Percentiles rank a stretch among this genome's conserved stretches.
Conservation (phyloP, 768 basidiomycete species). For the Sporobolomyces phaffii region DNA sequence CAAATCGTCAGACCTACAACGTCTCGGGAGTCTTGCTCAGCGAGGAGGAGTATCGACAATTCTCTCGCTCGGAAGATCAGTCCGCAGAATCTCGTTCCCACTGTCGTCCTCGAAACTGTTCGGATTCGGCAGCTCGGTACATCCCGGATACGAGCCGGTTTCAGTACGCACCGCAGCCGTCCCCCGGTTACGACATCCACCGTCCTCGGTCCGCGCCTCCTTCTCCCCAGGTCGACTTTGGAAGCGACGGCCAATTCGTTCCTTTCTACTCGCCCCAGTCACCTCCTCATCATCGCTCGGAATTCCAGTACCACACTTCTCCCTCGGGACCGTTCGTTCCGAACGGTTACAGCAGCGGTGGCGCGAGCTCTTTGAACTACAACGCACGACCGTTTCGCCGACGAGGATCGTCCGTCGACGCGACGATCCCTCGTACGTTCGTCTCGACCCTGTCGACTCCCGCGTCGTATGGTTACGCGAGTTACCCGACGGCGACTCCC, state of each 20-base stretch:
- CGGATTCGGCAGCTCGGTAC: too few species aligned
- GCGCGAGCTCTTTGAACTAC: neutral
- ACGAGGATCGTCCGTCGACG: constrained; percentile 11
- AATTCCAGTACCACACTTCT: too few species aligned
- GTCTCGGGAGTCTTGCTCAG: constrained; percentile 23
- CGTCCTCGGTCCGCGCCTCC: constrained; percentile 9
- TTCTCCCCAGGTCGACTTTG: constrained; percentile 5
- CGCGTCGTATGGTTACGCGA: neutral
- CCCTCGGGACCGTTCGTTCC: too few species aligned
- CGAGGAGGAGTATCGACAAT: constrained; percentile 12
- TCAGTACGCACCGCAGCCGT: neutral
- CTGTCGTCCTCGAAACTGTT: neutral
- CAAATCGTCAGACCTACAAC: constrained; percentile 9
- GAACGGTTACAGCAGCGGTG: too few species aligned
- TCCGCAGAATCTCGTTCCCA: neutral
- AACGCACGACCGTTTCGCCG: neutral
- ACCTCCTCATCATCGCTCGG: neutral
- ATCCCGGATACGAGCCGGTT: too few species aligned
- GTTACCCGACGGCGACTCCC: neutral
- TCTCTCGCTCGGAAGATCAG: neutral
- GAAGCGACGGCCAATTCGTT: neutral
- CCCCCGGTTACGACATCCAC: neutral
- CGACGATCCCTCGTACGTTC: constrained; percentile 6
- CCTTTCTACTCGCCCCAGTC: constrained; percentile 1
- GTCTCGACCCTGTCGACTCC: neutral